Evolutionary conservation across 2,329 filamentous ascomycete genomes (phyloP).

Genomic region (Sporothrix sp.): DNA sequence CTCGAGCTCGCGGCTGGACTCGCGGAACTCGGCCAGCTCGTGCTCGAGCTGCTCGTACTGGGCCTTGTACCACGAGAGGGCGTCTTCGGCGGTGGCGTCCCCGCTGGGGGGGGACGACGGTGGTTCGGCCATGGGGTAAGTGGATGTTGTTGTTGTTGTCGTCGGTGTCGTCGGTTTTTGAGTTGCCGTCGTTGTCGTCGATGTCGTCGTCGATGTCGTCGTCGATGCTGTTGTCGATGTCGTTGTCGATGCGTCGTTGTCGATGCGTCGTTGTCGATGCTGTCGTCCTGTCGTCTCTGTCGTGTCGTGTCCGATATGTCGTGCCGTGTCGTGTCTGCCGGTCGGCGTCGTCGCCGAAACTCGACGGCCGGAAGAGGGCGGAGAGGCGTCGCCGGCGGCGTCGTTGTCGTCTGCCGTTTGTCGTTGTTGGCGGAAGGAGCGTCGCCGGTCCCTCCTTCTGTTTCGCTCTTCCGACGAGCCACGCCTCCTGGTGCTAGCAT

Average conservation of each 20-base stretch:
- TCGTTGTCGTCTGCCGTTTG: no score
- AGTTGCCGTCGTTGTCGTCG: neutral
- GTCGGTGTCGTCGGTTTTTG: neutral
- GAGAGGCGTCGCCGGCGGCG: no score
- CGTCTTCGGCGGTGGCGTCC: conserved; percentile 54
- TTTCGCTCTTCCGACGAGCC: conserved; percentile 1
- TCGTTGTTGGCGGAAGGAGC: no score
- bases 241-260: conserved; percentile 7
- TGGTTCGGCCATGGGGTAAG: conserved; percentile 42
- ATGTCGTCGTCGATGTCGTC: no score
- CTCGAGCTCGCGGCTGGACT: conserved; percentile 89
- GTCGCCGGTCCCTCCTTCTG: no score
- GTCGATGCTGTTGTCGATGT: conserved; percentile 1
- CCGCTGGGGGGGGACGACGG: conserved; percentile 53
- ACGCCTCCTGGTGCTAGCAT: conserved; percentile 19
- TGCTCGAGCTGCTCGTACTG: conserved; percentile 90
- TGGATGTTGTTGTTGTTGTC: conserved; percentile 10
- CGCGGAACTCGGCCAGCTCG: conserved; percentile 87
- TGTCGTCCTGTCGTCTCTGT: no score
- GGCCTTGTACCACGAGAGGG: conserved; percentile 86
- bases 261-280: conserved; percentile 10
- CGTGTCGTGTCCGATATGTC: no score
- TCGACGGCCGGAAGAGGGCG: no score
- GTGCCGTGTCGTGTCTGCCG: no score
- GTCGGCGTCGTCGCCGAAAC: no score